These are phyloP conservation scores for Athelia sp. DNA, from an alignment of 1,284 basidiomycete species.

Conservation along the genomic window DNA sequence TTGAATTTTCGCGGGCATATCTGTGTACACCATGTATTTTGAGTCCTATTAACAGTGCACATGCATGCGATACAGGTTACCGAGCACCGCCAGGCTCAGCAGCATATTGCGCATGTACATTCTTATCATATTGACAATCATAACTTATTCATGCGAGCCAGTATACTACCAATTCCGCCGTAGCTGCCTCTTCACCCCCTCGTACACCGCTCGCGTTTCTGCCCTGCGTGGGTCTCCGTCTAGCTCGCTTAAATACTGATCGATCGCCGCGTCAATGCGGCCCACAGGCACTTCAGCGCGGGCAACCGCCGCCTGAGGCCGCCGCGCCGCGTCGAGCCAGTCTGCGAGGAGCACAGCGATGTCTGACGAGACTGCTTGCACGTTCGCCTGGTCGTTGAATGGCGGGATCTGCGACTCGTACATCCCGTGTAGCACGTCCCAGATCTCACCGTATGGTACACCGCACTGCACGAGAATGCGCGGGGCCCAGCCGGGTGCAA, in stretches of 20 bases:
- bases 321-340: slow-evolving; percentile 71
- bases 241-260: slow-evolving; percentile 67
- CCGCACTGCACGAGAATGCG: slow-evolving; percentile 73
- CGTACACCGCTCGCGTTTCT: slow-evolving; percentile 60
- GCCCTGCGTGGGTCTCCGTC: slow-evolving; percentile 39
- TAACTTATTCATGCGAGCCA: too few relatives aligned
- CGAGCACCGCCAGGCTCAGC: slow-evolving; percentile 55
- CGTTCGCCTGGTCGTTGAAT: slow-evolving; percentile 74
- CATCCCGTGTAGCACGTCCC: slow-evolving; percentile 83
- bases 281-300: slow-evolving; percentile 69
- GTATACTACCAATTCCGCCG: slow-evolving; percentile 54
- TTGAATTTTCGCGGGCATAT: too few relatives aligned
- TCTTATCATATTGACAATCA: too few relatives aligned
- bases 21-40: too few relatives aligned
- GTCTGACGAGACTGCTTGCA: slow-evolving; percentile 73
- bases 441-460: slow-evolving; percentile 72
- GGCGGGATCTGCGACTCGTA: slow-evolving; percentile 84
- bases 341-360: slow-evolving; percentile 70
- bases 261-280: slow-evolving; percentile 62
- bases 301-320: slow-evolving; percentile 53
- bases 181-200: slow-evolving; percentile 62
- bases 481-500: slow-evolving; percentile 77
- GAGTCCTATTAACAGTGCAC: too few relatives aligned
- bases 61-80: too few relatives aligned
- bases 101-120: slow-evolving; percentile 49